Base-by-base conservation (phyloP, 2,329 filamentous ascomycete species). In the Cytospora piceae region DNA sequence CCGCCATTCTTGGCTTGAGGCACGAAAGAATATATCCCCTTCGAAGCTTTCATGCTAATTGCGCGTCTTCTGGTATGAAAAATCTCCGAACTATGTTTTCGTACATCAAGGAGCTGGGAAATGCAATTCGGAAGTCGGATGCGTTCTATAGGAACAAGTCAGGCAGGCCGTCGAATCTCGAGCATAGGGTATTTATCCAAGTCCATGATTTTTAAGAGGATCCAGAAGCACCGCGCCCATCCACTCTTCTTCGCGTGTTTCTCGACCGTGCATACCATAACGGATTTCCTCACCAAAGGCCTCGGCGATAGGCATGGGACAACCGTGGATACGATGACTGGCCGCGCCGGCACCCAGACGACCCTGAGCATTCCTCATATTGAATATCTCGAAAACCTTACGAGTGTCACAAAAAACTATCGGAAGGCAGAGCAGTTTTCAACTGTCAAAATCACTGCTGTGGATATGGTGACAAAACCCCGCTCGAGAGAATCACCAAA, bases 1-100 rank as follows among this genome's bases (percentile, higher is more conserved):
- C 57, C 20, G 57, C 57, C 3, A 59, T 52, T 24, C 42, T 59
- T 55, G 53, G 53, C 32, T 27, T 55, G 32, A 55, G 53, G n/a
- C 29, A 34, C 3, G 53, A 55, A 31, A 34, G 29, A n/a, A 55
- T 55, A 27, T 55, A 55, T 55, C 27, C 53, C 29, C 53, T 55
- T 4, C 29, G 29, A 55, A 55, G 29, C 29, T 31, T 27, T 11
- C 54, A 56, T 56, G 31, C 29, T n/a, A 34, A 56, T 9, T 56
- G 54, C 14, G 54, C 54, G 9, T 56, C 54, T 8, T 56, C 37
- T 56, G 54, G 54, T 29, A 17, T 27, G 9, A 31, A 24, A 20
- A 55, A 55, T 24, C 17, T 55, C 15, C 52, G 17, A 20, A 55
- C 53, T 11, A 55, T 34, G 53, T 34, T 20, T 4, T 7, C 34